These are phyloP conservation scores for Recurvomyces mirabilis DNA, from an alignment of 495 filamentous ascomycete species.

Conservation along the genomic window DNA sequence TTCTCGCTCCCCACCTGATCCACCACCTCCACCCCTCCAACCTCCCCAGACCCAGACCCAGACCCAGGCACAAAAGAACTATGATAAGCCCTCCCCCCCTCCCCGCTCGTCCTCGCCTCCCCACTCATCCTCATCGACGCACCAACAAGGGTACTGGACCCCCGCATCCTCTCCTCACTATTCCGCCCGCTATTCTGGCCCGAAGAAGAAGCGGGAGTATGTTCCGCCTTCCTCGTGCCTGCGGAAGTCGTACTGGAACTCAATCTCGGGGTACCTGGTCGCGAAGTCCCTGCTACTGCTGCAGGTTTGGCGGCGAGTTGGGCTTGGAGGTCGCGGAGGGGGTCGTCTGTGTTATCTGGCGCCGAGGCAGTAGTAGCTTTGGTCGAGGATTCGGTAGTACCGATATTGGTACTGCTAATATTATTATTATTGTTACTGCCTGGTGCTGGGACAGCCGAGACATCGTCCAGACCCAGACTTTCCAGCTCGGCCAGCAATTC, in stretches of 20 bases:
- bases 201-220: slow-evolving; percentile 41
- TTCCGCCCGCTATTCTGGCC: slow-evolving; percentile 30
- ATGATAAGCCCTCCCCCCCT: slow-evolving; percentile 60
- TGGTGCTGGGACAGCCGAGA: too few relatives aligned
- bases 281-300: slow-evolving; percentile 42
- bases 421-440: too few relatives aligned
- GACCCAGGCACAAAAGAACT: slow-evolving; percentile 35
- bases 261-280: slow-evolving; percentile 73
- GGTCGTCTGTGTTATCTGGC: too few relatives aligned
- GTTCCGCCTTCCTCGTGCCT: slow-evolving; percentile 47
- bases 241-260: slow-evolving; percentile 45
- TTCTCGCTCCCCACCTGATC: too few relatives aligned
- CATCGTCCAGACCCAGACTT: slow-evolving; percentile 47
- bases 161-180: slow-evolving; percentile 46
- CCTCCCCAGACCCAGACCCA: too few relatives aligned
- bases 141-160: too few relatives aligned
- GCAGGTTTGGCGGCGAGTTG: slow-evolving; percentile 56
- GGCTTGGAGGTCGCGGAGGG: slow-evolving; percentile 76
- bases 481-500: slow-evolving; percentile 78
- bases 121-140: too few relatives aligned
- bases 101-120: slow-evolving; percentile 54
- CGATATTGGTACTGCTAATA: too few relatives aligned
- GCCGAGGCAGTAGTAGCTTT: too few relatives aligned
- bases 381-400: too few relatives aligned
- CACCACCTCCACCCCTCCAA: too few relatives aligned